phyloP scores from a whole-genome alignment of 2,329 filamentous ascomycete species.

The Celoporthe dispersa region DNA sequence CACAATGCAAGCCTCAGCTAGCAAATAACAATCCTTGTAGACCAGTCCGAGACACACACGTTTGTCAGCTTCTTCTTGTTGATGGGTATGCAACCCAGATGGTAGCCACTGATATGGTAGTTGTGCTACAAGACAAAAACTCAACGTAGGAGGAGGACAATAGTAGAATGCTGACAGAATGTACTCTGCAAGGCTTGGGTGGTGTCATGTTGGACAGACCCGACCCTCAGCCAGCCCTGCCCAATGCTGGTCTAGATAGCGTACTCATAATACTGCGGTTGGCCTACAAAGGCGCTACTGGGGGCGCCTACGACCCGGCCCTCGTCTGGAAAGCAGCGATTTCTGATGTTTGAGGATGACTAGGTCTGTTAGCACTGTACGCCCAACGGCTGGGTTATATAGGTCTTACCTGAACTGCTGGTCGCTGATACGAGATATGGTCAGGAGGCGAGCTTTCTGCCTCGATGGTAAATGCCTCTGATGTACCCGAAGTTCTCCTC shows the following conservation, averaged over 20 bases:
- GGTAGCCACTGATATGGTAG: not conserved
- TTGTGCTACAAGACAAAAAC: not conserved
- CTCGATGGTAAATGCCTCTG: not conserved
- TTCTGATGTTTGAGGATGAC: not conserved
- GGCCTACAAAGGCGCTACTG: too few relatives aligned
- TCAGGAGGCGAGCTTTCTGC: not conserved
- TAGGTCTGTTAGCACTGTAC: not conserved
- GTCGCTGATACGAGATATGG: not conserved
- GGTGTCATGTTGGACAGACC: not conserved
- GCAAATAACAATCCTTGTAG: conserved; percentile 2
- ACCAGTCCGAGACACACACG: not conserved
- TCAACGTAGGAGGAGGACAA: not conserved
- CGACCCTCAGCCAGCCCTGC: not conserved
- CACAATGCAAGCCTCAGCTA: conserved; percentile 13
- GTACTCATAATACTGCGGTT: conserved; percentile 5
- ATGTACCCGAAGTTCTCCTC: too few relatives aligned
- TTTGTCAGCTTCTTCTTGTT: not conserved
- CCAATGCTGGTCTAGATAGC: conserved; percentile 2
- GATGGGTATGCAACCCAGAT: conserved; percentile 11
- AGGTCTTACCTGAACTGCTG: not conserved
- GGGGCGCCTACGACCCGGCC: not conserved
- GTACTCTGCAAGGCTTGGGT: not conserved
- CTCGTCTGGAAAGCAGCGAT: not conserved
- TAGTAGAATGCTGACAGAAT: not conserved
- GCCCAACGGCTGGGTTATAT: not conserved